Evolutionary conservation across 306 rosid genomes (phyloP).

Genomic region (Echinosophora koreensis): DNA sequence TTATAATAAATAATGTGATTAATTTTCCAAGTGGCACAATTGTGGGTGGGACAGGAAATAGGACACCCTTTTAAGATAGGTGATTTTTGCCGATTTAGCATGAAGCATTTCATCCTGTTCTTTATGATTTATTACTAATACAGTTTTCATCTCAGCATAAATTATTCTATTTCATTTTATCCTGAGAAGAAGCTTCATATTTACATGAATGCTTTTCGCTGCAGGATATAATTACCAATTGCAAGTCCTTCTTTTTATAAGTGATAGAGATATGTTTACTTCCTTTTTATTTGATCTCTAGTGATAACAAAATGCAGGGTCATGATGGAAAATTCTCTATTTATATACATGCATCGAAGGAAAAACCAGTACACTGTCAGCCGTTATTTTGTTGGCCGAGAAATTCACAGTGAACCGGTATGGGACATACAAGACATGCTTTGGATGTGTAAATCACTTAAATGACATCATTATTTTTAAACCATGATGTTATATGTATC

Average conservation of each 20-base stretch:
- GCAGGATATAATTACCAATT: conserved; percentile 20
- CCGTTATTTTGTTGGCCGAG: conserved; percentile 73
- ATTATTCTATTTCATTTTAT: neutral
- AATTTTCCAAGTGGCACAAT: no score
- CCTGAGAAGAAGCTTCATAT: neutral
- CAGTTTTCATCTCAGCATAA: no score
- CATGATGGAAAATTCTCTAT: conserved; percentile 83
- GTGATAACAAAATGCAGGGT: conserved; percentile 67
- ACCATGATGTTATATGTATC: conserved; percentile 1
- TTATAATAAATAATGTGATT: no score
- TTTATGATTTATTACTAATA: no score
- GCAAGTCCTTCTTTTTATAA: conserved; percentile 37
- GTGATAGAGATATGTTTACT: neutral
- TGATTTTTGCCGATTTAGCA: no score
- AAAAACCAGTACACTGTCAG: conserved; percentile 80
- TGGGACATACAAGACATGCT: conserved; percentile 39
- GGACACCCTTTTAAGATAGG: no score
- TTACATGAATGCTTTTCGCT: conserved; percentile 9
- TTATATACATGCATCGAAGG: conserved; percentile 85
- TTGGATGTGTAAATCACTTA: conserved; percentile 7
- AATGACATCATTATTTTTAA: neutral
- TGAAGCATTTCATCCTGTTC: no score
- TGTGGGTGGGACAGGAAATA: no score
- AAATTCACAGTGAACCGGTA: conserved; percentile 86
- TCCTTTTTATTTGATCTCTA: conserved; percentile 25